phyloP scores from a whole-genome alignment of 2,329 filamentous ascomycete genomes.

The Colletotrichum coccodes region DNA sequence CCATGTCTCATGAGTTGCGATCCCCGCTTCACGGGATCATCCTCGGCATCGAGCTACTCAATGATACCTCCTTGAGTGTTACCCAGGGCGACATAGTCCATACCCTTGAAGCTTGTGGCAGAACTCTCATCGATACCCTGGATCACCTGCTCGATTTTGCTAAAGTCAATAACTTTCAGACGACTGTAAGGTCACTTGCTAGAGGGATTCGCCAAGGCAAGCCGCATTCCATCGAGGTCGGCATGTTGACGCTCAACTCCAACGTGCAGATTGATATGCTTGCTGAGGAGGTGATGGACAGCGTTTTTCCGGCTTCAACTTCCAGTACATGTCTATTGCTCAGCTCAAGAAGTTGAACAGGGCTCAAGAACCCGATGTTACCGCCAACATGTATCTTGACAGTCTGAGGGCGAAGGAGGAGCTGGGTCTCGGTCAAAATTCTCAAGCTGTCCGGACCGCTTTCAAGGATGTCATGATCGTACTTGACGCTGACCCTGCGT shows the following conservation, averaged over 20 bases:
- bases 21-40: conserved; percentile 70
- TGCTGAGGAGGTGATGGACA: conserved; percentile 58
- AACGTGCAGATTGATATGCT: conserved; percentile 50
- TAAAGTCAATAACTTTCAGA: conserved; percentile 58
- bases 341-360: background rate
- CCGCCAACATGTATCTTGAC: background rate
- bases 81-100: conserved; percentile 58
- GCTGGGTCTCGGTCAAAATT: background rate
- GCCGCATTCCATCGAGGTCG: background rate
- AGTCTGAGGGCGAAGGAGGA: background rate
- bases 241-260: conserved; percentile 36
- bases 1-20: conserved; percentile 70
- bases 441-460: background rate
- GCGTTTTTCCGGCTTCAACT: conserved; percentile 57
- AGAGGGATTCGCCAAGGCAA: conserved; percentile 52
- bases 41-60: conserved; percentile 61
- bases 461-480: conserved; percentile 46
- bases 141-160: conserved; percentile 65
- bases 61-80: conserved; percentile 53
- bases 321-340: conserved; percentile 36
- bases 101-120: conserved; percentile 61
- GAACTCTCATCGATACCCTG: conserved; percentile 63
- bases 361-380: background rate
- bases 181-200: conserved; percentile 33
- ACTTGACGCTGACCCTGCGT: conserved; percentile 58